Base-by-base conservation (phyloP, 1,284 basidiomycete species). In the Naganishia cerealis region DNA sequence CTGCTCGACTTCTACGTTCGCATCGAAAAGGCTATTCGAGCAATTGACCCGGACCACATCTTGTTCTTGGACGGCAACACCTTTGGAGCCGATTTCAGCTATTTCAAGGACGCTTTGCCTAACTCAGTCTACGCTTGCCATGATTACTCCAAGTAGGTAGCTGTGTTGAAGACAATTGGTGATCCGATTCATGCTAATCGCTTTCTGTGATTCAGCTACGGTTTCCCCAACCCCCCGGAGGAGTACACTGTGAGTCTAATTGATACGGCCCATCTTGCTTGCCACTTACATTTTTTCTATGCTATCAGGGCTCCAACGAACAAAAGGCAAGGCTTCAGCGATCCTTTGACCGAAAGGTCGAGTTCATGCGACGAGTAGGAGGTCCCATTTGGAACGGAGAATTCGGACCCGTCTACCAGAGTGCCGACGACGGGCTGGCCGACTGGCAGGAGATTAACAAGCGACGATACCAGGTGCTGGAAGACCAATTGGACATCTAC, bases 41-140 rank as follows among this genome's bases (percentile, higher is more conserved):
- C 81, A 6, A 81, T 88, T n/a, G 90, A 91, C 77, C 75, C 81
- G 8, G 75, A 87, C 52, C 89, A 91, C 76, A 85, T 86, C 70
- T 70, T 80, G 18, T 81, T 79, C 72, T 69, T 79, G 18, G 77
- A 78, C 72, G 73, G 70, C 36, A 90, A 89, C 80, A 90, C 88
- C 5, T 90, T 87, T 74, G 87, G 88, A 3, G 86, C 87, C 0
- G 90, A 91, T 76, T 90, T 90, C 73, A 85, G 85, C 18, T 82
- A 83, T 72, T 91, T 90, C 75, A 85, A 84, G n/a, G 84, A 87
- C 85, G 74, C 73, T 6, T 67, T 72, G 59, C 78, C 81, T 24
- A 90, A 90, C 73, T 84, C 85, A 6, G 88, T 88, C 9, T 91
- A 88, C 76, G 83, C 88, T 16, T 89, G 90, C 71, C 90, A 91